phyloP scores from a whole-genome alignment of 352 stramenopile species.

The Elongisporangium prolatum region DNA sequence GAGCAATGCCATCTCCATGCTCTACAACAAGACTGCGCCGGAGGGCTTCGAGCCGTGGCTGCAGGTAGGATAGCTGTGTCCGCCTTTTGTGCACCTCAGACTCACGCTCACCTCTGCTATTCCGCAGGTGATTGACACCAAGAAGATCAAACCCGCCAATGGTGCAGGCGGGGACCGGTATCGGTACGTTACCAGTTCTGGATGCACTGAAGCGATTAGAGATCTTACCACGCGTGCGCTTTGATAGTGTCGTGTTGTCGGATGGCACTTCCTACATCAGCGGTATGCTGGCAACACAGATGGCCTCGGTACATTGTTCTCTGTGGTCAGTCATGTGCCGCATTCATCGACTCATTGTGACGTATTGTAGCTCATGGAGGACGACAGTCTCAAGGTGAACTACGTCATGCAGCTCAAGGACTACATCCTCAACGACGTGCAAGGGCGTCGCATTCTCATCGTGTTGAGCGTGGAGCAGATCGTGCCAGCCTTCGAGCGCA shows the following conservation, averaged over 20 bases:
- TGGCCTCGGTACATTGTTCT: slow-evolving; percentile 47
- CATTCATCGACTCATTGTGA: too few species aligned
- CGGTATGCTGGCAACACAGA: slow-evolving; percentile 82
- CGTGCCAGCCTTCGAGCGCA: slow-evolving; percentile 64
- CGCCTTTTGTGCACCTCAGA: neutral
- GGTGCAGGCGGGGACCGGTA: slow-evolving; percentile 74
- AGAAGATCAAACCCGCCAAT: slow-evolving; percentile 83
- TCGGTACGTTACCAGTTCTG: slow-evolving; percentile 17
- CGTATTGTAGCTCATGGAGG: slow-evolving; percentile 66
- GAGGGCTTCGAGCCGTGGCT: slow-evolving; percentile 86
- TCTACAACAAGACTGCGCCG: slow-evolving; percentile 80
- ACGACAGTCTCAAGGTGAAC: slow-evolving; percentile 74
- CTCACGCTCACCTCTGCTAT: neutral
- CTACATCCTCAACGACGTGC: slow-evolving; percentile 79
- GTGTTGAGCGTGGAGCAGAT: slow-evolving; percentile 81
- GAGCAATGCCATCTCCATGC: slow-evolving; percentile 77
- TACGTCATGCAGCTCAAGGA: slow-evolving; percentile 86
- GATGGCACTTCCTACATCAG: slow-evolving; percentile 80
- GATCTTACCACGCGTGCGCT: neutral
- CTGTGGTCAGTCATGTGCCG: too few species aligned
- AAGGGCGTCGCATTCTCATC: slow-evolving; percentile 81
- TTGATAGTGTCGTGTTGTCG: slow-evolving; percentile 65
- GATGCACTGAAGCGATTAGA: neutral
- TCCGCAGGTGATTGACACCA: slow-evolving; percentile 69
- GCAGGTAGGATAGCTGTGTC: slow-evolving; percentile 21